Percentiles rank a stretch among this genome's conserved stretches.
These are phyloP conservation scores for Yamadazyma laniorum DNA, from an alignment of 805 yeast genomes.

Conservation along the genomic window DNA sequence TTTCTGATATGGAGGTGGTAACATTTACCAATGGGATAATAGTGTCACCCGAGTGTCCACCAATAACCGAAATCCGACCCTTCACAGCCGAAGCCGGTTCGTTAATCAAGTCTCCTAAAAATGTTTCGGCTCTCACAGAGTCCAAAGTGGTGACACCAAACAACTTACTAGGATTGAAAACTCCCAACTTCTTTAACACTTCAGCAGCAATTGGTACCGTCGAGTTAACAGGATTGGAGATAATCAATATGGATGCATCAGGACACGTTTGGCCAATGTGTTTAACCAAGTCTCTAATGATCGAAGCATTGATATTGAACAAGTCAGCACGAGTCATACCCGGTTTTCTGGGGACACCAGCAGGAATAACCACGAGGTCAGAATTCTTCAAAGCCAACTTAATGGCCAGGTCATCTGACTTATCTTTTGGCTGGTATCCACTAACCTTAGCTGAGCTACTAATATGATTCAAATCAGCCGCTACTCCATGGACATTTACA, in stretches of 20 bases:
- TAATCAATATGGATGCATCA: conserved; percentile 43
- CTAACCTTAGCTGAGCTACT: conserved; percentile 38
- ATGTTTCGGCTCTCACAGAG: conserved; percentile 46
- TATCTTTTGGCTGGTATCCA: conserved; percentile 40
- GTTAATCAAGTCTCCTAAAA: conserved; percentile 37
- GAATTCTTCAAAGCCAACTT: conserved; percentile 36
- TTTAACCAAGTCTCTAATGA: conserved; percentile 42
- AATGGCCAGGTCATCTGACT: conserved; percentile 38
- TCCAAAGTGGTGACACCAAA: conserved; percentile 49
- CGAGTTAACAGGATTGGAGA: conserved; percentile 47
- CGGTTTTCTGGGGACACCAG: conserved; percentile 49
- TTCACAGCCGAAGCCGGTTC: conserved; percentile 30
- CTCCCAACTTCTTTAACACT: conserved; percentile 45
- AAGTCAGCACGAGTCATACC: conserved; percentile 50
- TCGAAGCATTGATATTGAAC: conserved; percentile 46
- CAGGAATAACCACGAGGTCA: conserved; percentile 44
- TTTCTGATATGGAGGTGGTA: conserved; percentile 15
- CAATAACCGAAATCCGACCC: conserved; percentile 44
- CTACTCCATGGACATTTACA: conserved; percentile 46
- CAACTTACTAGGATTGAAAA: conserved; percentile 43
- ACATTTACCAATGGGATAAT: conserved; percentile 38
- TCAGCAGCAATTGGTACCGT: conserved; percentile 51
- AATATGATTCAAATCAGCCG: conserved; percentile 46
- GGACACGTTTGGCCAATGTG: conserved; percentile 40
- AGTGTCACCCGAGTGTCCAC: conserved; percentile 49